Evolutionary conservation across 129 eudicot genomes (phyloP), one percentile per base, ranked within the genome.

Genomic region (Pseudognaphalium luteoalbum): DNA sequence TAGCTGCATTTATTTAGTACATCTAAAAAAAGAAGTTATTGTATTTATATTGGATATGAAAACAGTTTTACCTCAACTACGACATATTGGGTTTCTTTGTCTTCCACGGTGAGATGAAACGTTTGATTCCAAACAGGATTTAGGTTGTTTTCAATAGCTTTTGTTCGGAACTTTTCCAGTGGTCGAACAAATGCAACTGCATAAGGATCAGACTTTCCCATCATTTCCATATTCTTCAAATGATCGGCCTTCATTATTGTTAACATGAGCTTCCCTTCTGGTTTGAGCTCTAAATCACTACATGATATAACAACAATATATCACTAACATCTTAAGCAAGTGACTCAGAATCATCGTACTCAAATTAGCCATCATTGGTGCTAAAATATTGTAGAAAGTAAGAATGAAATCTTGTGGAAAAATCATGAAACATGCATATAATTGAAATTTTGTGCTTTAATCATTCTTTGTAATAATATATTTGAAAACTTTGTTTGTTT

Each of bases 201-300:
- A 39, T 94, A 94, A 28, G 98, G 98, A 89, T 94, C 98, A 25
- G 98, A 94, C 65, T 94, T 94, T 74, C 98, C 98, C 81, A 94
- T 87, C 85, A 94, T 61, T 82, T 94, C 98, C 93, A 79, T 87
- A 75, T 94, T 94, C 83, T 94, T 94, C 71, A 94, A 82, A 68
- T 86, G 82, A 71, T 81, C 82, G 54, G 96, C 98, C 85, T 78
- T 88, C 72, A 81, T 82, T 30, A 94, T 76, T 59, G 96, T 94
- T 68, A 94, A 65, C 58, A 85, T 80, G 34, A 94, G 87, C 82
- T 73, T 88, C 66, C 98, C 98, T 76, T 91, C 93, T 60, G 98
- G 98, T 81, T 91, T 94, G 75, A 94, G 98, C 92, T 94, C 98
- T 86, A 94, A 84, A 0, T 94, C 98, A 84, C 98, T 94, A 85